phyloP scores from a whole-genome alignment of 2,329 filamentous ascomycete genomes.

The Pseudopithomyces maydicus region DNA sequence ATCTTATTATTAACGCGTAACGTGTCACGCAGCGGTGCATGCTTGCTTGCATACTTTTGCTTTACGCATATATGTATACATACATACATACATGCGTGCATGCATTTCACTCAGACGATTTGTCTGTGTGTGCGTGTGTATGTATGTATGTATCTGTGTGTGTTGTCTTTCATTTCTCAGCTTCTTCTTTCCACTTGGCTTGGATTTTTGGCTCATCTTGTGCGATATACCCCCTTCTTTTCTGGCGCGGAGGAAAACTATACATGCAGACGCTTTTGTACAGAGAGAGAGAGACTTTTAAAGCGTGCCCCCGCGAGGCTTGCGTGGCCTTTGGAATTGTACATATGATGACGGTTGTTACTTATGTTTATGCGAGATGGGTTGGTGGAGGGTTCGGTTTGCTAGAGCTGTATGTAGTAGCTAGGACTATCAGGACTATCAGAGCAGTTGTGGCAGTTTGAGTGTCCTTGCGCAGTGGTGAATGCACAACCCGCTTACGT shows the following conservation, averaged over 20 bases:
- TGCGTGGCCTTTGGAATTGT: neutral
- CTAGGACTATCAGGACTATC: no score
- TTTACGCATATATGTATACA: no score
- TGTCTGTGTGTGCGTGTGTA: no score
- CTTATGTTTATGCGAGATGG: neutral
- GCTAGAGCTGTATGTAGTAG: no score
- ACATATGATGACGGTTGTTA: neutral
- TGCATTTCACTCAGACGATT: no score
- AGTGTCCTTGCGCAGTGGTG: no score
- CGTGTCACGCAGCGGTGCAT: constrained; percentile 6
- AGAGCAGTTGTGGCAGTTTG: no score
- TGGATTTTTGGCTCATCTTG: constrained; percentile 3
- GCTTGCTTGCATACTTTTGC: neutral
- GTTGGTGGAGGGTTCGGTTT: no score
- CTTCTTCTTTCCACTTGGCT: neutral
- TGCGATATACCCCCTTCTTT: constrained; percentile 17
- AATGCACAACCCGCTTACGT: constrained; percentile 3
- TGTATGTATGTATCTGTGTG: no score
- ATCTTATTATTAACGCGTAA: constrained; percentile 62
- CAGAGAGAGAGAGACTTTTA: neutral
- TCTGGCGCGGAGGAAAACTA: constrained; percentile 6
- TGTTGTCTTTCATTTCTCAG: neutral
- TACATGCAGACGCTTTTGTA: neutral
- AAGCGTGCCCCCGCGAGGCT: no score
- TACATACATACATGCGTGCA: no score